Evolutionary conservation across 1,284 basidiomycete genomes (phyloP).

Genomic region (Cutaneotrichosporon sp.): DNA sequence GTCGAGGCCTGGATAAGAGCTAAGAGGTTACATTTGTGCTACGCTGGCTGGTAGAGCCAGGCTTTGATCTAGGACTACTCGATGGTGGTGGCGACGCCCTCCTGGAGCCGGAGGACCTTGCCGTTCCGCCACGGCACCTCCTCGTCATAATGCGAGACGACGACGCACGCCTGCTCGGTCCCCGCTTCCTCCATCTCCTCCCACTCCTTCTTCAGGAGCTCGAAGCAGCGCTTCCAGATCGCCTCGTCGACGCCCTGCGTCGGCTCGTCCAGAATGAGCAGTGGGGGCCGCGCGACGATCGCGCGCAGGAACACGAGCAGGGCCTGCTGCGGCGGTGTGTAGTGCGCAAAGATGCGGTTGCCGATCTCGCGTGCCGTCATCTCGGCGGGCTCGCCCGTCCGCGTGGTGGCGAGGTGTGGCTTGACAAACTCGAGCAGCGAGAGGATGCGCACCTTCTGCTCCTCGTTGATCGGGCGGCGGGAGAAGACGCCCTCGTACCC

Average conservation of each 20-base stretch:
- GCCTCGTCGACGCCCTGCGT: conserved; percentile 84
- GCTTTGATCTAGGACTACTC: not conserved
- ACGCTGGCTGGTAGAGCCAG: not conserved
- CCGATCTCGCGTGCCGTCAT: conserved; percentile 39
- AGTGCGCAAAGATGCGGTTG: conserved; percentile 60
- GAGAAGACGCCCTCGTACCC: conserved; percentile 80
- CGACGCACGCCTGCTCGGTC: conserved; percentile 70
- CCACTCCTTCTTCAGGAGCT: conserved; percentile 64
- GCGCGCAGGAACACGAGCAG: conserved; percentile 81
- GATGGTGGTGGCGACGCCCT: conserved; percentile 26
- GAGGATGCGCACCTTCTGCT: conserved; percentile 54
- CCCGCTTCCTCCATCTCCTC: conserved; percentile 36
- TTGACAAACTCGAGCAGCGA: conserved; percentile 64
- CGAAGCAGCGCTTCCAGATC: conserved; percentile 67
- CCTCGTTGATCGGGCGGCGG: conserved; percentile 58
- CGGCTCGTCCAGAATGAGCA: conserved; percentile 84
- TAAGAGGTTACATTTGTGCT: no score
- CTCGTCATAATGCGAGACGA: conserved; percentile 85
- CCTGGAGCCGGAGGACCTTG: conserved; percentile 33
- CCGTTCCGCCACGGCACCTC: conserved; percentile 60
- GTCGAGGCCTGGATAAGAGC: no score
- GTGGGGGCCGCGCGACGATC: conserved; percentile 64
- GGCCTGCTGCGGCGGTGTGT: conserved; percentile 72
- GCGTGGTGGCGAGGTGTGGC: conserved; percentile 27
- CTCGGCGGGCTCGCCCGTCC: conserved; percentile 1